Percentiles rank a stretch among this genome's conserved stretches.
phyloP scores from a whole-genome alignment of 2,329 filamentous ascomycete species.

The Penicillium sclerotigenum region DNA sequence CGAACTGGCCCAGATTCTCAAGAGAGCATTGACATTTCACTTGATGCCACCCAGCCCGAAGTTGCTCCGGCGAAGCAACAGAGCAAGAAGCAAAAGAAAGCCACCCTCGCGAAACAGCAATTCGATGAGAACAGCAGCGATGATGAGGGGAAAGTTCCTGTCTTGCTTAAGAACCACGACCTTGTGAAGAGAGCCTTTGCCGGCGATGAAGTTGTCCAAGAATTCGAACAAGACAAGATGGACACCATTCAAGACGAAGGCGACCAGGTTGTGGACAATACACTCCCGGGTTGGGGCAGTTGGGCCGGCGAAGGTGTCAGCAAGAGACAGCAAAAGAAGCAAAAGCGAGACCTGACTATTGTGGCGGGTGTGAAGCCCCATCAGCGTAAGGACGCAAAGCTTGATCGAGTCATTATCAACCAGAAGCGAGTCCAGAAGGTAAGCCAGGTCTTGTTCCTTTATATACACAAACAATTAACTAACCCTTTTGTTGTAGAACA shows the following conservation, averaged over 20 bases:
- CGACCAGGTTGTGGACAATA: conserved; percentile 75
- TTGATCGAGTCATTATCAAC: conserved; percentile 84
- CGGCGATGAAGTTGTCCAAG: conserved; percentile 74
- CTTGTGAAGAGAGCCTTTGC: conserved; percentile 83
- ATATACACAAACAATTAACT: conserved; percentile 2
- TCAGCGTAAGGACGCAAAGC: conserved; percentile 75
- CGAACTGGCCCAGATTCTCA: conserved; percentile 26
- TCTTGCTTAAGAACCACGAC: conserved; percentile 53
- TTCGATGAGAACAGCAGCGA: conserved; percentile 45
- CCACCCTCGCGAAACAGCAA: conserved; percentile 21
- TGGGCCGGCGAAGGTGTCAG: conserved; percentile 85
- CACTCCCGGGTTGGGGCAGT: conserved; percentile 89
- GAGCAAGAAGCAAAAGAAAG: conserved; percentile 22
- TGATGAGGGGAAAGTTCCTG: conserved; percentile 41
- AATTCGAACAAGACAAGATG: conserved; percentile 79
- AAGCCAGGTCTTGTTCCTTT: conserved; percentile 24
- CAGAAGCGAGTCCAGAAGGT: conserved; percentile 89
- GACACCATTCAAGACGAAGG: conserved; percentile 70
- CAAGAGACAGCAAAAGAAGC: conserved; percentile 60
- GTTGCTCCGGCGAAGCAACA: conserved; percentile 13
- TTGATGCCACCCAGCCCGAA: conserved; percentile 24
- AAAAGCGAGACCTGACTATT: conserved; percentile 51
- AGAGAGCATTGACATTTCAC: conserved; percentile 33
- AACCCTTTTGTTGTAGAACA: conserved; percentile 56
- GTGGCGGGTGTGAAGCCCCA: conserved; percentile 69